Evolutionary conservation across 257 asterid genomes (phyloP).

Genomic region (Capsicum rhomboideum): DNA sequence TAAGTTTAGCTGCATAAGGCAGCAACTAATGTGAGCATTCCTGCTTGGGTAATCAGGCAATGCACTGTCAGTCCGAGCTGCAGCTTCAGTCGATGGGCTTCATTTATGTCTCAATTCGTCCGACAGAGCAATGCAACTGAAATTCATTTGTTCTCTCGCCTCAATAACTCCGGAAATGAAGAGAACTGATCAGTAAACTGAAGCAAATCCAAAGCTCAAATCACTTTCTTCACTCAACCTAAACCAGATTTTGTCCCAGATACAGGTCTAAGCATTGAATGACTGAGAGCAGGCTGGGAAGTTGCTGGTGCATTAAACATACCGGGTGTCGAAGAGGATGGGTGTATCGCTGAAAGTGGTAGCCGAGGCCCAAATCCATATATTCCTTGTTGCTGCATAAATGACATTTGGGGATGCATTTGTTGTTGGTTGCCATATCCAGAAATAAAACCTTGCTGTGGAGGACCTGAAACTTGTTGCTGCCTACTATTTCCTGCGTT

Average conservation of each 20-base stretch:
- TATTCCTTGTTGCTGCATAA: slow-evolving; percentile 64
- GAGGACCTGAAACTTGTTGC: slow-evolving; percentile 53
- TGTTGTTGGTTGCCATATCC: slow-evolving; percentile 66
- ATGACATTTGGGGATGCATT: slow-evolving; percentile 66
- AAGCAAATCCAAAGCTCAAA: slow-evolving; percentile 9
- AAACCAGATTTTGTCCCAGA: slow-evolving; percentile 73
- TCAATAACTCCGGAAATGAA: not conserved
- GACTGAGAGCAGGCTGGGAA: slow-evolving; percentile 59
- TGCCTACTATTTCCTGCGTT: slow-evolving; percentile 53
- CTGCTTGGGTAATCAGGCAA: not conserved
- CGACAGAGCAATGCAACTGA: slow-evolving; percentile 2
- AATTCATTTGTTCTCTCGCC: not conserved
- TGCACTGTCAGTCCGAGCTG: not conserved
- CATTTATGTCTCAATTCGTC: not conserved
- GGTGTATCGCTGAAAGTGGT: slow-evolving; percentile 75
- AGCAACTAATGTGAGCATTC: not conserved
- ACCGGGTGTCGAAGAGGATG: slow-evolving; percentile 52
- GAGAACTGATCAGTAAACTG: slow-evolving; percentile 4
- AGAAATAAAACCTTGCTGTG: slow-evolving; percentile 41
- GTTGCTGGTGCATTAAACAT: slow-evolving; percentile 43
- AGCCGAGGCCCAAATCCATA: slow-evolving; percentile 78
- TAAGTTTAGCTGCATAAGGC: not conserved
- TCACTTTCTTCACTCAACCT: slow-evolving; percentile 30
- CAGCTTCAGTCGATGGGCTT: slow-evolving; percentile 8
- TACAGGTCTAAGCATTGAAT: slow-evolving; percentile 60